Base-by-base conservation (phyloP, 2,329 filamentous ascomycete genomes). In the Cercospora sp. region DNA sequence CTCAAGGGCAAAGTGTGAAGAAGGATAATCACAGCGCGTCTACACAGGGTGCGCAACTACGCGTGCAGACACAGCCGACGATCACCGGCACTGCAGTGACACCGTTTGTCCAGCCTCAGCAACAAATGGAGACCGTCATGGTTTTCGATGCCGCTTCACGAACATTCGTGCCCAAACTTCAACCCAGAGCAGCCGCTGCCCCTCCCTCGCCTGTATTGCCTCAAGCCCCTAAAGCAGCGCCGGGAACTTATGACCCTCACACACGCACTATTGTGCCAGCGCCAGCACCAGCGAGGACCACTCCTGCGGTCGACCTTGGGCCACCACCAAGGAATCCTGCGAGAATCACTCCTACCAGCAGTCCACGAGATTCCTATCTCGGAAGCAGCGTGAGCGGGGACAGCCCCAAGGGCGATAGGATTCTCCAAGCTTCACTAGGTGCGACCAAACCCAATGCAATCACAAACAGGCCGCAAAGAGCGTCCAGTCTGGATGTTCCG, bases 401-500 rank as follows among this genome's bases (percentile, higher is more conserved):
- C 51, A 59, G 30, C 28, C 33, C 62, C 7, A 30, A 42, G 39
- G 45, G 51, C 42, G 42, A 64, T 5, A 60, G 53, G 13, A 69
- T 67, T n/a, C 67, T 72, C 12, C 66, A 67, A 13, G 72, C 70
- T 16, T 72, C 74, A 6, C 68, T 69, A 13, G 72, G 71, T 18
- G 72, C 75, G n/a, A 68, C 72, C 12, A 73, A 71, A 63, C 63
- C 72, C 9, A 76, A 74, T 59, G 67, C 69, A 3, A 66, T 71
- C 12, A 66, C 71, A 1, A 65, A 26, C 45, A 60, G 42, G 31
- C 39, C 72, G 57, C 72, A 74, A 62, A 67, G 77, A 58, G 74
- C 77, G 10, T 69, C 70, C 18, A 78, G 76, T 64, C 73, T 79
- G 3, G 77, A 79, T 51, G 73, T 79, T 5, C 77, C 78, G 13